A percentile compares a stretch with the other conserved stretches of the same genome.
Conservation (phyloP, 805 yeast genomes). For the Hanseniaspora clermontiae region DNA sequence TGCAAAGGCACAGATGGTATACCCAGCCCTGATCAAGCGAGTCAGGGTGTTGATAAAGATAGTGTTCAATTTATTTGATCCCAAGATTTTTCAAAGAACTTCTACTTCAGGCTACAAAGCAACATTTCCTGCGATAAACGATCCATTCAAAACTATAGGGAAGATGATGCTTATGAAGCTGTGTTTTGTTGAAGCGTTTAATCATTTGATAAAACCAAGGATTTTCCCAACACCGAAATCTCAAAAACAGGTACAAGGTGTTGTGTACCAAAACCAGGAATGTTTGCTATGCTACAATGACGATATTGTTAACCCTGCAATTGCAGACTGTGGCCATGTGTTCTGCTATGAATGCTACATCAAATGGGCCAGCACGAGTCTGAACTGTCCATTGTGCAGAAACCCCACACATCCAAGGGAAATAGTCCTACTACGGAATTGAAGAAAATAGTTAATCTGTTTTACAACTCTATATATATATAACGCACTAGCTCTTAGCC, state of each 20-base stretch:
- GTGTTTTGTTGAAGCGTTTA: not conserved
- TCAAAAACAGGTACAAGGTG: not conserved
- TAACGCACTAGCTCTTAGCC: not conserved
- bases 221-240: not conserved
- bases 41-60: not conserved
- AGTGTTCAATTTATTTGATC: not conserved
- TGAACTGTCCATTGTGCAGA: slow-evolving; percentile 71
- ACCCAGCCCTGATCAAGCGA: not conserved
- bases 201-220: not conserved
- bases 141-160: not conserved
- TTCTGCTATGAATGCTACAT: slow-evolving; percentile 86
- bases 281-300: slow-evolving; percentile 76
- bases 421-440: slow-evolving; percentile 44
- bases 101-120: not conserved
- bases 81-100: not conserved
- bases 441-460: not conserved
- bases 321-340: slow-evolving; percentile 82
- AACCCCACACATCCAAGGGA: slow-evolving; percentile 37
- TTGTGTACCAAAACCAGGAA: not conserved
- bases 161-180: not conserved
- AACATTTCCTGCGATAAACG: not conserved
- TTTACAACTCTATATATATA: not conserved
- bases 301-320: slow-evolving; percentile 63
- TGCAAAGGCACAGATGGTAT: not conserved
- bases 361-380: slow-evolving; percentile 70